Conservation (phyloP, 2,329 filamentous ascomycete genomes). For the Leptodontidium sp. region DNA sequence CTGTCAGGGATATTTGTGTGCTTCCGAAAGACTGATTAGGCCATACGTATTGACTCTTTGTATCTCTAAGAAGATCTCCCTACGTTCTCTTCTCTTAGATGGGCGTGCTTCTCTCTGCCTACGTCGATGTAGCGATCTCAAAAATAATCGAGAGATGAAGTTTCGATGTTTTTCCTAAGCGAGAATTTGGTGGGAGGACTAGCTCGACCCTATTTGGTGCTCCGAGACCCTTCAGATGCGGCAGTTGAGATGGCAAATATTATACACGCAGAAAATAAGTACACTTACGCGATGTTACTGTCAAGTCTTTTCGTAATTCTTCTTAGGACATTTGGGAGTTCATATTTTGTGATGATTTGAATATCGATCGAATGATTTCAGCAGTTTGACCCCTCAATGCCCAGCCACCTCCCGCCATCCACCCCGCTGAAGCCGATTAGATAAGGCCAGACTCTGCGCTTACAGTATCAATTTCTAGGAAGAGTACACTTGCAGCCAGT, state of each 20-base stretch:
- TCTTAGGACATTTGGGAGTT: too few relatives aligned
- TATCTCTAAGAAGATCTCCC: too few relatives aligned
- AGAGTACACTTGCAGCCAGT: background rate
- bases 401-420: too few relatives aligned
- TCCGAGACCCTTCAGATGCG: background rate
- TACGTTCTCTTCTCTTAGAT: too few relatives aligned
- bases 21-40: too few relatives aligned
- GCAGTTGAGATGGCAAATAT: background rate
- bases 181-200: slow-evolving; percentile 16
- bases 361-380: background rate
- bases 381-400: slow-evolving; percentile 5
- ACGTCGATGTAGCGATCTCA: background rate
- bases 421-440: slow-evolving; percentile 10
- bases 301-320: too few relatives aligned
- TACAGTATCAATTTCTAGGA: background rate
- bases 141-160: background rate
- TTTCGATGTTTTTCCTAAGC: slow-evolving; percentile 13
- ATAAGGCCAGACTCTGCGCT: background rate
- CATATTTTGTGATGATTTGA: too few relatives aligned
- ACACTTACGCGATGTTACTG: too few relatives aligned
- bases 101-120: background rate
- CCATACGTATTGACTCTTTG: too few relatives aligned
- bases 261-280: too few relatives aligned
- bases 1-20: too few relatives aligned
- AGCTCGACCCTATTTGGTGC: background rate